Percentiles rank a stretch among this genome's conserved stretches.
phyloP scores from a whole-genome alignment of 108 stramenopile species.

The Skeletonema costatum region DNA sequence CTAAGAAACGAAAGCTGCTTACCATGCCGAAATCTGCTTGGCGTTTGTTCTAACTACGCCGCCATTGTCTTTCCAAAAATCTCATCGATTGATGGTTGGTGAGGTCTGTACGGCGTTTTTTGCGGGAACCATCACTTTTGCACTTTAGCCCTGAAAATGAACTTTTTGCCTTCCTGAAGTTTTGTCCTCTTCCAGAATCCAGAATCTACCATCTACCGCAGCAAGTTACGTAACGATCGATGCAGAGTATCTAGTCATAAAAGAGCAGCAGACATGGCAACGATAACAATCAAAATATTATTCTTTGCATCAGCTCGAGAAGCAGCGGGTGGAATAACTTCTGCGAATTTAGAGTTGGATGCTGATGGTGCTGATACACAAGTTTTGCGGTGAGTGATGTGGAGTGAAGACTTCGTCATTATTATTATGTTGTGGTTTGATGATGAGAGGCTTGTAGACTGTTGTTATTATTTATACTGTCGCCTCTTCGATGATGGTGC shows the following conservation, averaged over 20 bases:
- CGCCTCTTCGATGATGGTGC: neutral
- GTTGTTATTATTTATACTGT: neutral
- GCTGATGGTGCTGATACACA: slow-evolving; percentile 48
- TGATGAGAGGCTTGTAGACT: neutral
- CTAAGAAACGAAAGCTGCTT: too few relatives aligned
- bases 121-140: too few relatives aligned
- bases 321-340: slow-evolving; percentile 68
- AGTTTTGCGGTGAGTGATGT: slow-evolving; percentile 45
- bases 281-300: slow-evolving; percentile 55
- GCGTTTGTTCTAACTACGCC: too few relatives aligned
- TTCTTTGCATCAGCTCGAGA: slow-evolving; percentile 90
- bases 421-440: neutral
- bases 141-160: too few relatives aligned
- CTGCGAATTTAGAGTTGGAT: slow-evolving; percentile 41
- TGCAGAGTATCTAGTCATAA: neutral
- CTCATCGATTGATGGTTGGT: too few relatives aligned
- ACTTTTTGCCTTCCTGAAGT: too few relatives aligned
- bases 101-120: too few relatives aligned
- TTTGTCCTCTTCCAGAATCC: too few relatives aligned
- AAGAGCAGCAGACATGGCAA: neutral
- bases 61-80: too few relatives aligned
- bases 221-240: too few relatives aligned
- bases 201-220: too few relatives aligned
- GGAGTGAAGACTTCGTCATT: neutral
- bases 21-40: too few relatives aligned